Evolutionary conservation across 805 yeast species (phyloP), one percentile per base, ranked within the genome.

Genomic region (Scheffersomyces ergatensis): DNA sequence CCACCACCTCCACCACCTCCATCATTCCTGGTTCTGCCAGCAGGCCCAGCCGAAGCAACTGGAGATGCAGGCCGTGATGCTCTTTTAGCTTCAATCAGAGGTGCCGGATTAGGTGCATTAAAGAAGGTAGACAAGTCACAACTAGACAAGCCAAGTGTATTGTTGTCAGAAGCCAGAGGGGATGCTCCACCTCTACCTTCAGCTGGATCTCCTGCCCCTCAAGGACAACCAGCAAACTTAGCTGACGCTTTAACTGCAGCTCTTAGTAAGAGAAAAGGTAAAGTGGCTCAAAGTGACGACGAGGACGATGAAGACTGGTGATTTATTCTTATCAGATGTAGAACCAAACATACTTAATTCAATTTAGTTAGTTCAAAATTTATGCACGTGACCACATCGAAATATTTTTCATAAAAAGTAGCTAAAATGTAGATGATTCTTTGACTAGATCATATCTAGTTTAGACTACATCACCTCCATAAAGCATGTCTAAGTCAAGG

Each of bases 161-260:
- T 85, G 14, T 62, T 86, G 14, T 86, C 77, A 54, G 92, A 85
- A 56, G 88, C 88, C 2, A 68, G 70, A 31, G 92, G 92, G 18
- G 86, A 80, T 37, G 56, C 76, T 0, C 72, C 76, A 0, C 37
- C 49, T 4, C 55, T 68, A 0, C 24, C 51, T 15, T 39, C 43
- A 3, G 62, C 63, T n/a, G 71, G 64, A 3, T 64, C 68, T 11
- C 60, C 71, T 2, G 70, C 72, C 3, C 61, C 65, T n/a, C 74
- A 77, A 7, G 82, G 77, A 3, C 80, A 75, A 35, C 79, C 85
- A 1, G 85, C 80, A 2, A 72, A 78, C 12, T 65, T 89, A 43
- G 96, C 96, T 1, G 95, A 87, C 60, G 96, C 96, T 0, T 67
- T 89, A 38, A 89, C 95, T 8, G 86, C 86, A 14, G 98, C 97